These are phyloP conservation scores for Trametes gibbosa DNA, from an alignment of 768 basidiomycete species.

Conservation along the genomic window DNA sequence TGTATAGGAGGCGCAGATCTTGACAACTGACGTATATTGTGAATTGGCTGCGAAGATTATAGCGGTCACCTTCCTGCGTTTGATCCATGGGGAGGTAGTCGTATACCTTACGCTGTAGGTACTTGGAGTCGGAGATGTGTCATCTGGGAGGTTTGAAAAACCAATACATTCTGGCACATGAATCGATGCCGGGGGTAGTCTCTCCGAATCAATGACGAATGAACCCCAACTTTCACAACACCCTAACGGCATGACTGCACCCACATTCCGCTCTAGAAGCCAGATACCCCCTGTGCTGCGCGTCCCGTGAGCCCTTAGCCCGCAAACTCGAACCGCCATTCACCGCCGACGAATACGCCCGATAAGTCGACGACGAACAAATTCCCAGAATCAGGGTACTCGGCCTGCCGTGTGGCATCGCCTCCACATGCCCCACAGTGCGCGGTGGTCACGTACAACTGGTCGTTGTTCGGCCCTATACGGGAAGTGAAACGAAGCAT, in stretches of 20 bases:
- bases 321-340: conserved; percentile 26
- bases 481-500: conserved; percentile 1
- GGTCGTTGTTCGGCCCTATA: conserved; percentile 58
- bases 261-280: conserved; percentile 10
- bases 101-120: neutral
- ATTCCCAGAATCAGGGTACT: conserved; percentile 56
- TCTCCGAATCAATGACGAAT: neutral
- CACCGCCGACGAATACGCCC: conserved; percentile 42
- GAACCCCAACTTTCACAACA: neutral
- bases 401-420: conserved; percentile 44
- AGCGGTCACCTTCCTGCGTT: neutral
- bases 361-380: conserved; percentile 50
- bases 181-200: neutral
- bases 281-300: neutral
- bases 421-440: conserved; percentile 61
- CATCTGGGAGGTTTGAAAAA: neutral
- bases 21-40: neutral
- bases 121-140: neutral
- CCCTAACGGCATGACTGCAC: neutral
- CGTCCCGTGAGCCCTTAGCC: conserved; percentile 13
- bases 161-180: neutral
- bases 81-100: neutral
- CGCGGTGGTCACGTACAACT: conserved; percentile 52
- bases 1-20: neutral
- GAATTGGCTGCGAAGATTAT: neutral